Conservation (phyloP, 257 asterid species). For the Solanum medicagineum region DNA sequence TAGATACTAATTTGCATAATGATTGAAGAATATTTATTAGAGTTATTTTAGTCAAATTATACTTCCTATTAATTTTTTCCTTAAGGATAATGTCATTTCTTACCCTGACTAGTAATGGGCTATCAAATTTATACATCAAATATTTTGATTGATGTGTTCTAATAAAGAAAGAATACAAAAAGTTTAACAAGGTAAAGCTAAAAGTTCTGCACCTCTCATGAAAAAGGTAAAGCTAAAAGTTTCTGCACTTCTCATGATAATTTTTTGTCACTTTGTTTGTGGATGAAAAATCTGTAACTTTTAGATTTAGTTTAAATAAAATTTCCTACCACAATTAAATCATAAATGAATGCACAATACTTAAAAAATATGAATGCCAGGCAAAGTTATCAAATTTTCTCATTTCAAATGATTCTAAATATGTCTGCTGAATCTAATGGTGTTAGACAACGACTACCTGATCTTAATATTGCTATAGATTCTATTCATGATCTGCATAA, state of each 20-base stretch:
- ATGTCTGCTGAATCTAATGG: neutral
- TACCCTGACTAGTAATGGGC: neutral
- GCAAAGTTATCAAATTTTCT: neutral
- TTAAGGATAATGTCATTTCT: too few species aligned
- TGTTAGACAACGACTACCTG: neutral
- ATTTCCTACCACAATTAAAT: too few species aligned
- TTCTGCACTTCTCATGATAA: neutral
- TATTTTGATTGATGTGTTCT: neutral
- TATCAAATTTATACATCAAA: neutral
- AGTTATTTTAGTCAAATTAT: too few species aligned
- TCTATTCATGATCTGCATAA: neutral
- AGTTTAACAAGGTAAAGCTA: neutral
- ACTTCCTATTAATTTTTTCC: too few species aligned
- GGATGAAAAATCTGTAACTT: too few species aligned
- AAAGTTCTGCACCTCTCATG: neutral
- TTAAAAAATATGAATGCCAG: neutral
- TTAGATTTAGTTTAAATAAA: too few species aligned
- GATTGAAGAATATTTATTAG: too few species aligned
- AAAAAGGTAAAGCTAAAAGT: neutral
- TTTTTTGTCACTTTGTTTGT: too few species aligned
- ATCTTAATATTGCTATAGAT: neutral
- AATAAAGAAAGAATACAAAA: neutral
- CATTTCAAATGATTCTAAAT: neutral
- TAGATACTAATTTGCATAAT: too few species aligned
- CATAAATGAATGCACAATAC: too few species aligned